Base-by-base conservation (phyloP, 192 early-diverging fungal species). In the Dissophora ornata region DNA sequence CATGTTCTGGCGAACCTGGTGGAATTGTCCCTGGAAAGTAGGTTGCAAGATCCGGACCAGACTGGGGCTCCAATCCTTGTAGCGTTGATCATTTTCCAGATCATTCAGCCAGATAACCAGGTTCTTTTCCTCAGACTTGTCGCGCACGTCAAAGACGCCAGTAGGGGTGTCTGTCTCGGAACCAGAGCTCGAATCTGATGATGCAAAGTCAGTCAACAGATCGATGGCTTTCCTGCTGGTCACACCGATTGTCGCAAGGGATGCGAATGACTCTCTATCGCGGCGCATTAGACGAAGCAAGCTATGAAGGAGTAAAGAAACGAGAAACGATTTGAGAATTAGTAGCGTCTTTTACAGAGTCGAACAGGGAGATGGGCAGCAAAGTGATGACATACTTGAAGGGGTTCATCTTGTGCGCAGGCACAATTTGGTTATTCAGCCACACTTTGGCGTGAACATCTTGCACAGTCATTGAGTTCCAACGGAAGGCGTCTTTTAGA, bases 91-190 rank as follows among this genome's bases (percentile, higher is more conserved):
- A 18, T 82, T 90, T 62, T 94, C 95, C 21, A 99, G 79, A 77
- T 99, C 92, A 73, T 98, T 99, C 75, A 90, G 84, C 97, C 97
- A 99, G 22, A 92, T 54, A 16, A 95, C 73, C 2, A 82, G 32
- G 42, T 86, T 84, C 24, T 80, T 59, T 18, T 86, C 65, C 10
- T 70, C 57, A 10, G 82, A 79, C 7, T 57, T 74, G 55, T 92
- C 89, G 32, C 95, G 93, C 28, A 94, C 89, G 69, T 98, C 96
- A 75, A 94, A 97, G 1, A 86, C 66, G 7, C 74, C 80, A 16
- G 74, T 67, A 19, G 81, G 47, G 1, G 63, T 32, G 2, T 42
- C 53, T 21, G 69, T 18, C 26, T 71, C 75, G 11, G 65, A 41
- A 24, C 50, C 61, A 7, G 40, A 38, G 10, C 62, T 45, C 36